phyloP scores from a whole-genome alignment of 139 green algal genomes.

The Tetradesmus lagerheimii region DNA sequence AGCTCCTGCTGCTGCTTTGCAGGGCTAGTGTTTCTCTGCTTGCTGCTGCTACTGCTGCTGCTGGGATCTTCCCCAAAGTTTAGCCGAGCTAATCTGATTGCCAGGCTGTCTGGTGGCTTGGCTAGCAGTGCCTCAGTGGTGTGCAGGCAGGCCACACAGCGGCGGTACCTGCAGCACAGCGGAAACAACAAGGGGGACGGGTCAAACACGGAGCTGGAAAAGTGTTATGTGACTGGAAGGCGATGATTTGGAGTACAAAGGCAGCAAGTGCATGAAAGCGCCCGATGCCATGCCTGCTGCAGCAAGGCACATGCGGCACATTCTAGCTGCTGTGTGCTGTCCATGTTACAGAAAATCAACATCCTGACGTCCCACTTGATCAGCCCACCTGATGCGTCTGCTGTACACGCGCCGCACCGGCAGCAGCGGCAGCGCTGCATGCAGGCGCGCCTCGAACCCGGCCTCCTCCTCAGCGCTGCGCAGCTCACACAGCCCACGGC shows the following conservation, averaged over 20 bases:
- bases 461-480: neutral
- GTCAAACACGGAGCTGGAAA: neutral
- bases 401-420: slow-evolving; percentile 34
- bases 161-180: slow-evolving; percentile 45
- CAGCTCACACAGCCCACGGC: slow-evolving; percentile 5
- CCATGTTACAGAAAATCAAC: too few relatives aligned
- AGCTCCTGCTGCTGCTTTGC: neutral
- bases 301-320: too few relatives aligned
- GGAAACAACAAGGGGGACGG: neutral
- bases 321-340: too few relatives aligned
- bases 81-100: neutral
- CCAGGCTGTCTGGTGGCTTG: slow-evolving; percentile 12
- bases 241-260: too few relatives aligned
- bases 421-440: slow-evolving; percentile 63
- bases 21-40: neutral
- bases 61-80: neutral
- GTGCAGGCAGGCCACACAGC: slow-evolving; percentile 57
- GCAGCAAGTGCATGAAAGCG: neutral
- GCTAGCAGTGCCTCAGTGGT: slow-evolving; percentile 48
- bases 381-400: slow-evolving; percentile 51
- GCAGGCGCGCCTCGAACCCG: slow-evolving; percentile 36
- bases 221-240: too few relatives aligned
- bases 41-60: neutral
- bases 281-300: too few relatives aligned
- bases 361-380: neutral